Evolutionary conservation across 1,284 basidiomycete species (phyloP), one percentile per base, ranked within the genome.

Genomic region (Sanghuangporus weigelae): DNA sequence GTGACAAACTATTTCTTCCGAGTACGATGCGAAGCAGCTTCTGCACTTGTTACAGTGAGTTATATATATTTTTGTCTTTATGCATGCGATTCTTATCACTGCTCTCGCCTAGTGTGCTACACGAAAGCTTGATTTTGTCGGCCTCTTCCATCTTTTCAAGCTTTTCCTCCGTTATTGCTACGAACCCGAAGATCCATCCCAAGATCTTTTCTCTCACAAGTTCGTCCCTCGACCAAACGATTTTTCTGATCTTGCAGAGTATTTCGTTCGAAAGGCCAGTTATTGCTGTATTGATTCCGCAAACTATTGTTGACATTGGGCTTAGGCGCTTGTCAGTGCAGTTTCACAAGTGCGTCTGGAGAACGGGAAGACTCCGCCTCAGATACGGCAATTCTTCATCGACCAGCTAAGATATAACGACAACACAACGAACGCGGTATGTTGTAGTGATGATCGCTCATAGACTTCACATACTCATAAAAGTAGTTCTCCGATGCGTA

Each of bases 1-100:
- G 96, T 98, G 23, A 87, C 91, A 44, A 98, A 98, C 73, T 99
- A 99, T 77, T 98, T 93, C 75, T 97, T 92, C 74, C 90, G 96
- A n/a, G 92, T 99, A 61, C 90, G 97, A 10, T 95, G 93, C 75
- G 97, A 98, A 76, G 97, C 97, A 1, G 94, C 93, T 3, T 76
- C 88, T 50, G 93, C 94, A 1, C 82, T 99, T 39, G 88, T 95
- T 56, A 83, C 83, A 44, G 95, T 96, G 73, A 73, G 92, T 81
- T 42, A 16, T 64, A 58, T 14, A 11, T 12, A 38, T 42, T 63
- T 31, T 36, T 61, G 16, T 8, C 38, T n/a, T 0, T 42, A 14
- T 40, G 21, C 26, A 31, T 36, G 26, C 10, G 6, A 16, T n/a
- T 54, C n/a, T 23, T 57, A 2, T 40, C 19, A 26, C 10, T 23